Conservation (phyloP, 441 rosid genomes). For the Bruguiera hainesii region DNA sequence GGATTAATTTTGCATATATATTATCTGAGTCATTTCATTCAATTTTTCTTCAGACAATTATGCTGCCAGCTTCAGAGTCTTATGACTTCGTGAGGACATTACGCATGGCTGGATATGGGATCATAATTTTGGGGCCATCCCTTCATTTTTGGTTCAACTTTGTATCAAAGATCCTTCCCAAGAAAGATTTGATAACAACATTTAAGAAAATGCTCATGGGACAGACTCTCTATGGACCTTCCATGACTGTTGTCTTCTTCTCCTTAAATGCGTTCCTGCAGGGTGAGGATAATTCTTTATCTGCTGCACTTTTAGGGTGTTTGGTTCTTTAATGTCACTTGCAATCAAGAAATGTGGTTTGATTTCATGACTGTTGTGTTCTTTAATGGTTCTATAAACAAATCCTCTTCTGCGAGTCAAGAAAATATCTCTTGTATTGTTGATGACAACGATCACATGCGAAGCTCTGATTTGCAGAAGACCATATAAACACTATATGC, state of each 20-base stretch:
- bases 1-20: conserved; percentile 4
- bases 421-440: too few species aligned
- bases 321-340: too few species aligned
- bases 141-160: conserved; percentile 80
- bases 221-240: conserved; percentile 67
- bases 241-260: conserved; percentile 73
- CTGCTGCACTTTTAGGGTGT: neutral
- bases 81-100: conserved; percentile 69
- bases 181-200: conserved; percentile 60
- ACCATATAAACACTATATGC: neutral
- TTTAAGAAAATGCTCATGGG: conserved; percentile 87
- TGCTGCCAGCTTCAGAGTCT: conserved; percentile 36
- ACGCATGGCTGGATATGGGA: conserved; percentile 84
- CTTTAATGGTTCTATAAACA: too few species aligned
- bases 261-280: conserved; percentile 61
- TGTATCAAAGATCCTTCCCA: conserved; percentile 64
- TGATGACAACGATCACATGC: too few species aligned
- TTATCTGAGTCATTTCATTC: neutral
- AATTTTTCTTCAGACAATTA: conserved; percentile 45
- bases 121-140: conserved; percentile 70
- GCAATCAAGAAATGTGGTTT: too few species aligned
- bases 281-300: conserved; percentile 36
- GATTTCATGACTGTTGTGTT: too few species aligned
- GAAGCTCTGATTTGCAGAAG: too few species aligned
- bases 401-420: too few species aligned